phyloP scores from a whole-genome alignment of 495 filamentous ascomycete genomes.

The Penicillium canescens region DNA sequence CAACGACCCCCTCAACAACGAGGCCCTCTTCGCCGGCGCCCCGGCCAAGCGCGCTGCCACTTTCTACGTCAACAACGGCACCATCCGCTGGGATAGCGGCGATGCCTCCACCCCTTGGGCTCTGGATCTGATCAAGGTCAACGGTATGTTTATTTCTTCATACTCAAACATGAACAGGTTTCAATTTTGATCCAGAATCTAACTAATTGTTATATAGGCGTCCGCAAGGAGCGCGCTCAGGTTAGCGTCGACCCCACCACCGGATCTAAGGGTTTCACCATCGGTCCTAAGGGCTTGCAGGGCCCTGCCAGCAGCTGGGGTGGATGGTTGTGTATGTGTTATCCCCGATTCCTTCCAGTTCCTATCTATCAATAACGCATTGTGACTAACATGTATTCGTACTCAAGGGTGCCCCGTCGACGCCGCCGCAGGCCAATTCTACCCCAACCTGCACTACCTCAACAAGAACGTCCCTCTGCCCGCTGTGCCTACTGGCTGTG shows the following conservation, averaged over 20 bases:
- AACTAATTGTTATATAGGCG: background rate
- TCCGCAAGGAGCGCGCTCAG: slow-evolving; percentile 3
- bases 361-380: background rate
- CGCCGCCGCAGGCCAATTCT: slow-evolving; percentile 2
- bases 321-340: slow-evolving; percentile 9
- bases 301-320: background rate
- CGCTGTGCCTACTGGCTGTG: slow-evolving; percentile 5
- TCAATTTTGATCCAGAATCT: too few species aligned
- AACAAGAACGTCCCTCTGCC: background rate
- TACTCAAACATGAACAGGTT: too few species aligned
- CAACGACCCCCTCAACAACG: slow-evolving; percentile 19
- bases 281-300: background rate
- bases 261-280: slow-evolving; percentile 5
- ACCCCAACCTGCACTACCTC: slow-evolving; percentile 8
- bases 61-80: slow-evolving; percentile 19
- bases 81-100: slow-evolving; percentile 9
- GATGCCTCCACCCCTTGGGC: slow-evolving; percentile 14
- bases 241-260: slow-evolving; percentile 6
- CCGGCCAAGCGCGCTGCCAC: slow-evolving; percentile 6
- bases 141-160: background rate
- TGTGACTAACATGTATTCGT: slow-evolving; percentile 3
- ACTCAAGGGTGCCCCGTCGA: slow-evolving; percentile 5
- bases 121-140: slow-evolving; percentile 19
- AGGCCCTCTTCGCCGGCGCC: slow-evolving; percentile 17
- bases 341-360: background rate